A percentile compares a stretch with the other conserved stretches of the same genome.
Conservation (phyloP, 1,284 basidiomycete species). For the Takashimella tepidaria region DNA sequence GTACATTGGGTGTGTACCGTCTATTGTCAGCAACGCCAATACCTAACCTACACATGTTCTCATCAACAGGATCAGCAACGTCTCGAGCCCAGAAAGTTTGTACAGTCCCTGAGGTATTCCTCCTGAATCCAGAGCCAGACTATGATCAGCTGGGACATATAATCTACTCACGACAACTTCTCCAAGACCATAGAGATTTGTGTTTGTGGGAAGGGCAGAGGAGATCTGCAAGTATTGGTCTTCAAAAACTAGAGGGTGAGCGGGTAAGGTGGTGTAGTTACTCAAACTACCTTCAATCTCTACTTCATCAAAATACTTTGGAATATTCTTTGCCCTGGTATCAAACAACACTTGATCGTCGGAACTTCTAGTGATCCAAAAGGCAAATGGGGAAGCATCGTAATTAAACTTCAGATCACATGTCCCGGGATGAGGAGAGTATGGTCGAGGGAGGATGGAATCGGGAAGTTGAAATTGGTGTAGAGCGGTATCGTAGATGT, state of each 20-base stretch:
- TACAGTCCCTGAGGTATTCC: not conserved
- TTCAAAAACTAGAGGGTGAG: slow-evolving; percentile 59
- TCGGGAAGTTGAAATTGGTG: slow-evolving; percentile 64
- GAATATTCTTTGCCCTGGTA: slow-evolving; percentile 56
- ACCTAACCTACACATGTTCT: not conserved
- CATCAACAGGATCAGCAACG: not conserved
- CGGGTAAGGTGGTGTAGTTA: slow-evolving; percentile 48
- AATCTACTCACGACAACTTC: not conserved
- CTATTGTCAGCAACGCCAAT: not conserved
- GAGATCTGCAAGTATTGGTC: slow-evolving; percentile 67
- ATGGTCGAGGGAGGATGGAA: slow-evolving; percentile 60
- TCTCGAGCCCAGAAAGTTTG: slow-evolving; percentile 1
- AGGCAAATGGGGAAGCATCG: slow-evolving; percentile 61
- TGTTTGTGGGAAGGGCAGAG: slow-evolving; percentile 9
- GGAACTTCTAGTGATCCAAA: slow-evolving; percentile 62
- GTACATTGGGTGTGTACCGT: slow-evolving; percentile 1
- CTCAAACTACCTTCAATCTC: slow-evolving; percentile 26
- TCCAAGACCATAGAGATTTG: slow-evolving; percentile 24
- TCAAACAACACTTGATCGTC: slow-evolving; percentile 63
- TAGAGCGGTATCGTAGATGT: slow-evolving; percentile 59
- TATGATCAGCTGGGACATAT: not conserved
- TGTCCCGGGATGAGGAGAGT: slow-evolving; percentile 19
- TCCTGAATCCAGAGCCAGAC: not conserved
- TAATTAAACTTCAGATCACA: slow-evolving; percentile 58
- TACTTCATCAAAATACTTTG: slow-evolving; percentile 50